These are phyloP conservation scores for Metschnikowia orientalis DNA, from an alignment of 805 yeast species.

Conservation along the genomic window DNA sequence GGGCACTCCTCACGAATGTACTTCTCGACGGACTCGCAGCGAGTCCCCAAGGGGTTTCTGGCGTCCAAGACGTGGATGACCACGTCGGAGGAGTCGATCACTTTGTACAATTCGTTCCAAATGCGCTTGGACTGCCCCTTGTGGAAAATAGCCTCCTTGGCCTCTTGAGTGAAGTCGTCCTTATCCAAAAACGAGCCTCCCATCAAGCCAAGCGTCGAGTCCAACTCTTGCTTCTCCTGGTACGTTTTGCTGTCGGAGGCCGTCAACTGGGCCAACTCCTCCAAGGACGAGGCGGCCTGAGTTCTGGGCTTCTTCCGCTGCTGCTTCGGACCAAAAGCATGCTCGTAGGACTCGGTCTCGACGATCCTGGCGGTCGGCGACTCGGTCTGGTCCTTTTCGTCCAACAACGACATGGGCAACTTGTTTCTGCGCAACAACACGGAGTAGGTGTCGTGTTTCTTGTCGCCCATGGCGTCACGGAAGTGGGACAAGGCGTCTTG, in stretches of 20 bases:
- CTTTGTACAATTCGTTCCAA: constrained; percentile 97
- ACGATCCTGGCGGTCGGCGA: constrained; percentile 76
- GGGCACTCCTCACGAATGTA: constrained; percentile 91
- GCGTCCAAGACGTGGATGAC: constrained; percentile 96
- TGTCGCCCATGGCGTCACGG: constrained; percentile 89
- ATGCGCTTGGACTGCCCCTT: constrained; percentile 98
- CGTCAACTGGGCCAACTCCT: constrained; percentile 66
- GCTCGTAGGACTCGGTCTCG: constrained; percentile 80
- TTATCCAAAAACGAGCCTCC: constrained; percentile 55
- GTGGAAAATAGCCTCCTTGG: constrained; percentile 91
- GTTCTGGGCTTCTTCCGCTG: constrained; percentile 88
- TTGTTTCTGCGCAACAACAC: constrained; percentile 85
- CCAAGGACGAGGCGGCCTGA: constrained; percentile 66
- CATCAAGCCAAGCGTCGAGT: constrained; percentile 76
- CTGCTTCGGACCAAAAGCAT: constrained; percentile 90
- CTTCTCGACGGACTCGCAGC: constrained; percentile 90
- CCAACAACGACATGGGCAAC: constrained; percentile 90
- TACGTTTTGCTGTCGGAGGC: constrained; percentile 52
- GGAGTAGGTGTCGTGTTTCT: constrained; percentile 75
- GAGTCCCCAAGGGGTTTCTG: constrained; percentile 93
- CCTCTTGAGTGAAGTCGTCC: constrained; percentile 84
- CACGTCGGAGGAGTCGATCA: constrained; percentile 95
- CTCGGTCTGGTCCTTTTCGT: constrained; percentile 74
- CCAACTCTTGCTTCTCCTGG: constrained; percentile 73
- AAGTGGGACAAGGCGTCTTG: constrained; percentile 94